A percentile compares a stretch with the other conserved stretches of the same genome.
Conservation (phyloP, 2,329 filamentous ascomycete genomes). For the Hirsutella thompsonii region DNA sequence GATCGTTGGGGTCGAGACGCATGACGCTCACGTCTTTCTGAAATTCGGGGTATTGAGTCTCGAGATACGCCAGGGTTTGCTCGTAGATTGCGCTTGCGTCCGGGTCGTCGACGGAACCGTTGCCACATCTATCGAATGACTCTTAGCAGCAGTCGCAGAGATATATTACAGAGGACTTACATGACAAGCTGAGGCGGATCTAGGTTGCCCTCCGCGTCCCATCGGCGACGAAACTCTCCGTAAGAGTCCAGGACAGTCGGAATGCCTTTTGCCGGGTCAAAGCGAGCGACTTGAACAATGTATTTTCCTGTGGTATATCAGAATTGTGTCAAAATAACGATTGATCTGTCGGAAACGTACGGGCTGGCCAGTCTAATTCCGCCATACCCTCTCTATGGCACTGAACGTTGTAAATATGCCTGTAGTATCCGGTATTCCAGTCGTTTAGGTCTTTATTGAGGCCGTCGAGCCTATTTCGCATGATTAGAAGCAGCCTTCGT, state of each 20-base stretch:
- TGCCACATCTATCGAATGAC: conserved; percentile 39
- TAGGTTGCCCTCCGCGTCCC: conserved; percentile 19
- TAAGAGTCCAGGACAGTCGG: conserved; percentile 66
- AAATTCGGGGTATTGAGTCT: conserved; percentile 49
- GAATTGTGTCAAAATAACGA: background rate
- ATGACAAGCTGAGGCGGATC: conserved; percentile 61
- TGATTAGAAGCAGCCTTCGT: too few relatives aligned
- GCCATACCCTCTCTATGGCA: conserved; percentile 46
- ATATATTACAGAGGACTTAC: conserved; percentile 15
- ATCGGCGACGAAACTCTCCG: conserved; percentile 53
- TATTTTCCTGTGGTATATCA: conserved; percentile 39
- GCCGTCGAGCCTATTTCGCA: conserved; percentile 46
- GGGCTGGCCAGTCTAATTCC: conserved; percentile 42
- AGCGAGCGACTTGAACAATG: conserved; percentile 69
- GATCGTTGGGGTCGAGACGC: conserved; percentile 65
- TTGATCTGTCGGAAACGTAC: conserved; percentile 13
- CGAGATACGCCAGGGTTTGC: conserved; percentile 54
- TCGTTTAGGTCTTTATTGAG: conserved; percentile 61
- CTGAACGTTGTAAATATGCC: conserved; percentile 56
- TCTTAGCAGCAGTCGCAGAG: too few relatives aligned
- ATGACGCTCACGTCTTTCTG: conserved; percentile 57
- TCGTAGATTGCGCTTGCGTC: conserved; percentile 63
- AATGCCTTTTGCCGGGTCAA: conserved; percentile 75
- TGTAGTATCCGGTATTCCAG: conserved; percentile 63
- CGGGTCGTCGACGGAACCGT: conserved; percentile 70